phyloP scores from a whole-genome alignment of 345 rosid genomes.

The Hypericum androsaemum region DNA sequence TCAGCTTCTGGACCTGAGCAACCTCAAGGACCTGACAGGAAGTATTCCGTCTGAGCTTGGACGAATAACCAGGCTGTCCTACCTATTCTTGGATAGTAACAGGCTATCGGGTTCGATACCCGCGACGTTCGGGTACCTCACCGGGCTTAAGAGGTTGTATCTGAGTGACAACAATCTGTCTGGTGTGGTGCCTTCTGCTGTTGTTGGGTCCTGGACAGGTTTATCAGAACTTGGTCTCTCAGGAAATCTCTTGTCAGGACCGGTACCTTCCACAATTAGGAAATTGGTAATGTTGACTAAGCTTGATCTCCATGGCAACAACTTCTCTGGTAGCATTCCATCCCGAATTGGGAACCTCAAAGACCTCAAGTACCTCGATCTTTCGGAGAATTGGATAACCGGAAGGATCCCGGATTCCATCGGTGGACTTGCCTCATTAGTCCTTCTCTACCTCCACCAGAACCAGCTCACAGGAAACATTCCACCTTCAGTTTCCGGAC shows the following conservation, averaged over 20 bases:
- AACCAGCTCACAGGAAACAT: conserved; percentile 38
- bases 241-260: conserved; percentile 31
- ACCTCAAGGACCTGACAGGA: conserved; percentile 40
- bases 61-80: conserved; percentile 18
- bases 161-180: conserved; percentile 32
- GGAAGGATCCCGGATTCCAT: conserved; percentile 39
- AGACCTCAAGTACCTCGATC: conserved; percentile 34
- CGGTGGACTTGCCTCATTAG: conserved; percentile 31
- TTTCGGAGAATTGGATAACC: conserved; percentile 34
- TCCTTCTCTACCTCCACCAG: conserved; percentile 31
- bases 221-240: conserved; percentile 40
- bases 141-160: conserved; percentile 25
- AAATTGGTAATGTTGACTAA: conserved; percentile 22
- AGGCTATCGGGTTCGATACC: conserved; percentile 40
- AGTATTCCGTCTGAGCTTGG: conserved; percentile 37
- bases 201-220: conserved; percentile 20
- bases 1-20: conserved; percentile 40
- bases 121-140: conserved; percentile 21
- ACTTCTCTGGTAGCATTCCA: conserved; percentile 35
- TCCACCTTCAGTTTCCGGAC: conserved; percentile 37
- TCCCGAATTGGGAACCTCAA: conserved; percentile 29
- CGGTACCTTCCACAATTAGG: conserved; percentile 32
- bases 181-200: conserved; percentile 23
- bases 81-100: conserved; percentile 42
- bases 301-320: conserved; percentile 42